Evolutionary conservation across 2,329 filamentous ascomycete genomes (phyloP).

Genomic region (Diaporthe citriasiana): DNA sequence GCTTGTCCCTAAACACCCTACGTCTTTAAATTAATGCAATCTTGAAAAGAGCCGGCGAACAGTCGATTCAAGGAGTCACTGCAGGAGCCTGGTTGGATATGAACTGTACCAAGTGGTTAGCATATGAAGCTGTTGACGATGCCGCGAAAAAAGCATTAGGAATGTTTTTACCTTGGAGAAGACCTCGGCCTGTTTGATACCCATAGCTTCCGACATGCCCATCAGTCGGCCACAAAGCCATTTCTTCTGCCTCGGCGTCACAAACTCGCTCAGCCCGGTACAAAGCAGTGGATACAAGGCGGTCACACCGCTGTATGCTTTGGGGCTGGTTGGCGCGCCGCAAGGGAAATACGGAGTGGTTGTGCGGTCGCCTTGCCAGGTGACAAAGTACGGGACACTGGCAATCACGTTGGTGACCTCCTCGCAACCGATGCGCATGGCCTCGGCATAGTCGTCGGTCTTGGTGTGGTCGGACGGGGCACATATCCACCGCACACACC

Average conservation of each 20-base stretch:
- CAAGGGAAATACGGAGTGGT: slow-evolving; percentile 47
- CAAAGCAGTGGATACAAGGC: slow-evolving; percentile 46
- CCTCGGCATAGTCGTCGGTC: slow-evolving; percentile 45
- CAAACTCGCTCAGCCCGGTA: slow-evolving; percentile 45
- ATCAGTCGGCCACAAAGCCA: slow-evolving; percentile 44
- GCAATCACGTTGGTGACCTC: slow-evolving; percentile 46
- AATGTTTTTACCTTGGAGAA: slow-evolving; percentile 43
- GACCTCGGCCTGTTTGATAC: slow-evolving; percentile 46
- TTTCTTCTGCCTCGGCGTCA: slow-evolving; percentile 42
- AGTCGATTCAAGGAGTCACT: background rate
- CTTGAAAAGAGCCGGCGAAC: background rate
- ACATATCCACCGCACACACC: slow-evolving; percentile 47
- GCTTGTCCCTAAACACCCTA: background rate
- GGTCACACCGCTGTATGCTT: slow-evolving; percentile 45
- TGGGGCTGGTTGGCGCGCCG: slow-evolving; percentile 46
- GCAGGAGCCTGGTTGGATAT: background rate
- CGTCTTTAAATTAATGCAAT: background rate
- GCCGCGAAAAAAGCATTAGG: background rate
- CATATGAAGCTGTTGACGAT: background rate
- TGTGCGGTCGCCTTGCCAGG: slow-evolving; percentile 45
- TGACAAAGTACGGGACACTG: slow-evolving; percentile 46
- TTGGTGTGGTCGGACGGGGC: slow-evolving; percentile 45
- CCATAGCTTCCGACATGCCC: slow-evolving; percentile 46
- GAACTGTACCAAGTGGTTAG: background rate
- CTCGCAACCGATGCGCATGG: slow-evolving; percentile 43